Percentiles rank a stretch among this genome's conserved stretches.
phyloP scores from a whole-genome alignment of 192 early-diverging fungal genomes.

The Podila verticillata region DNA sequence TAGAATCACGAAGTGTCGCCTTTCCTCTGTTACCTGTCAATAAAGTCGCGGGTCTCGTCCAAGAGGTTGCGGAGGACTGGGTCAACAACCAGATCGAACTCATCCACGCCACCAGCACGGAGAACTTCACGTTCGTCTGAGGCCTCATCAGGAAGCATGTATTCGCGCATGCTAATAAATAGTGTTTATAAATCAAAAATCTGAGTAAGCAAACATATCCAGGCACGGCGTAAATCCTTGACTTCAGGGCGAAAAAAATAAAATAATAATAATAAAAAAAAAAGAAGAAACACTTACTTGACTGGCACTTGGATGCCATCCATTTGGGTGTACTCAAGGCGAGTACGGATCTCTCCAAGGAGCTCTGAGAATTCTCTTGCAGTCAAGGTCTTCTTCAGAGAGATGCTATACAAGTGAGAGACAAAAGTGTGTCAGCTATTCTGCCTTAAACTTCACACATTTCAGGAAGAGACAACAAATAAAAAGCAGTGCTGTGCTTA shows the following conservation, averaged over 20 bases:
- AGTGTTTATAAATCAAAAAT: background rate
- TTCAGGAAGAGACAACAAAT: background rate
- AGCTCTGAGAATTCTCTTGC: constrained; percentile 68
- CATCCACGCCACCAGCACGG: constrained; percentile 59
- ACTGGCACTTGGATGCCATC: constrained; percentile 41
- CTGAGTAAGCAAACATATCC: constrained; percentile 6
- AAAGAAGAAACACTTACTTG: constrained; percentile 21
- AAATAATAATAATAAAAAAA: constrained; percentile 3
- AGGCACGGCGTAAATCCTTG: no score
- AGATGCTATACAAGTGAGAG: constrained; percentile 43
- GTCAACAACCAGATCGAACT: constrained; percentile 61
- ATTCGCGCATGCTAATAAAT: constrained; percentile 56
- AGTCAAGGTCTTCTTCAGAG: constrained; percentile 70
- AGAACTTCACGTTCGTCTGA: constrained; percentile 72
- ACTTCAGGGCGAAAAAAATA: background rate
- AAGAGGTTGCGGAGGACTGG: constrained; percentile 74
- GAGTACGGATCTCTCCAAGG: constrained; percentile 61
- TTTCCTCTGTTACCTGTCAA: constrained; percentile 60
- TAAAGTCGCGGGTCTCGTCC: constrained; percentile 89
- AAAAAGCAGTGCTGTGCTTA: constrained; percentile 30
- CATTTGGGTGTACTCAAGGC: constrained; percentile 62
- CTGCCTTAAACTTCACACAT: background rate
- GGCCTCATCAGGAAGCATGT: constrained; percentile 70
- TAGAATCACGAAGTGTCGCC: no score
- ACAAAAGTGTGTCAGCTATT: background rate